Base-by-base conservation (phyloP, 768 basidiomycete genomes). In the Solioccasus polychromus region DNA sequence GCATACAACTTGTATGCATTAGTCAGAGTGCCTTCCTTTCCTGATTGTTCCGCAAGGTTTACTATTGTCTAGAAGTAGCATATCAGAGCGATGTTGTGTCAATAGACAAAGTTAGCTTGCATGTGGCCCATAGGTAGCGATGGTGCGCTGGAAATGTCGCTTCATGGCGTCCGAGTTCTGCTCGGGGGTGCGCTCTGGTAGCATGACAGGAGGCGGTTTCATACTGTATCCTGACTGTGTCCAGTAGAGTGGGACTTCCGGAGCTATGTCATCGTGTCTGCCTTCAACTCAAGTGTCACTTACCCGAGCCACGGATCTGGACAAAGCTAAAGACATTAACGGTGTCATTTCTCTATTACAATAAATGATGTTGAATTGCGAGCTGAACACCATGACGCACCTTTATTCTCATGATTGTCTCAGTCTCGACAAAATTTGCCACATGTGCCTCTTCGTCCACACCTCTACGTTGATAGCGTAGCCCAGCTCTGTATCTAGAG, bases 351-450 rank as follows among this genome's bases (percentile, higher is more conserved):
- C 90, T 79, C 89, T 92, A 51, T 15, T 38, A 39, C 48, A 23
- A 15, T 44, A 28, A 29, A 39, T 20, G 48, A 28, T 35, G 23
- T 4, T 4, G 23, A 29, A 28, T 41, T 20, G 37, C 17, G 25
- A 3, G 17, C 12, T 12, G 18, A 51, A 15, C 20, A 14, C 5
- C 17, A 12, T 10, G 38, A 55, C 76, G 30, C 48, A 91, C 92
- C 74, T 87, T 79, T 10, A 94, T 79, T 34, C 83, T 75, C 73
- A 90, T 80, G 42, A 95, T 83, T 3, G 89, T 86, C 69, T 97
- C 94, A 0, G 92, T 92, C 67, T 97, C 92, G 2, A 97, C 92
- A 60, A 97, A 93, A 67, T 98, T 98, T 1, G 92, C 94, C 4
- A 93, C 94, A 60, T 90, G 78, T 5, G 92, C 91, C 47, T 89